Conservation (phyloP, 306 rosid species). For the Erythrophleum fordii region DNA sequence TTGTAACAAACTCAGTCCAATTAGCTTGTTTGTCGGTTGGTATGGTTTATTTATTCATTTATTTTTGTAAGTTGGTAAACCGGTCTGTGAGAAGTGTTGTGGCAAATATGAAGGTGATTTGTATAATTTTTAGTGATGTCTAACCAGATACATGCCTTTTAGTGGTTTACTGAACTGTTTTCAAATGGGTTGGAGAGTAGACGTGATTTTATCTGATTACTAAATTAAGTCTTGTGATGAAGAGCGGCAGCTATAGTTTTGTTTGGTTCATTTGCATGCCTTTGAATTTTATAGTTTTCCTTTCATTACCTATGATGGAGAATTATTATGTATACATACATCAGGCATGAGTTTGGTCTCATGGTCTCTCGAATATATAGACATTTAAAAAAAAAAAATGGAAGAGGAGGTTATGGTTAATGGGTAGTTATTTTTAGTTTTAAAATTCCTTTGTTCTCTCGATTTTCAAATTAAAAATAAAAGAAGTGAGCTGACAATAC, state of each 20-base stretch:
- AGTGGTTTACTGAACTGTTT: neutral
- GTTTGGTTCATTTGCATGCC: neutral
- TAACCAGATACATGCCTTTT: neutral
- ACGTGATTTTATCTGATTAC: slow-evolving; percentile 5
- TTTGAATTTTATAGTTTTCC: too few species aligned
- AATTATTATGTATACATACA: too few species aligned
- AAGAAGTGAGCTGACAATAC: too few species aligned
- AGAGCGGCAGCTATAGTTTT: slow-evolving; percentile 1
- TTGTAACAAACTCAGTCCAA: too few species aligned
- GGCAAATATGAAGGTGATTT: neutral
- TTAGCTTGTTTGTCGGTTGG: too few species aligned
- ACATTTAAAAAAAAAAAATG: too few species aligned
- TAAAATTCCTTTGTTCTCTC: too few species aligned
- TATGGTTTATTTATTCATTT: too few species aligned
- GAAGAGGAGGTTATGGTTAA: neutral
- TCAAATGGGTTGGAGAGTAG: neutral
- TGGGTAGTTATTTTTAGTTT: neutral
- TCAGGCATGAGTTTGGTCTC: neutral
- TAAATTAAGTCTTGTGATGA: slow-evolving; percentile 2
- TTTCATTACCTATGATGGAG: too few species aligned
- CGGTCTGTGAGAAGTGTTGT: neutral
- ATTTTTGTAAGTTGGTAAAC: neutral
- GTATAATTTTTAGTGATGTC: neutral
- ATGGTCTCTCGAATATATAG: neutral
- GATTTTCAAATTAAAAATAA: too few species aligned